Evolutionary conservation across 805 yeast species (phyloP), one percentile per base, ranked within the genome.

Genomic region (Diddensiella santjacobensis): DNA sequence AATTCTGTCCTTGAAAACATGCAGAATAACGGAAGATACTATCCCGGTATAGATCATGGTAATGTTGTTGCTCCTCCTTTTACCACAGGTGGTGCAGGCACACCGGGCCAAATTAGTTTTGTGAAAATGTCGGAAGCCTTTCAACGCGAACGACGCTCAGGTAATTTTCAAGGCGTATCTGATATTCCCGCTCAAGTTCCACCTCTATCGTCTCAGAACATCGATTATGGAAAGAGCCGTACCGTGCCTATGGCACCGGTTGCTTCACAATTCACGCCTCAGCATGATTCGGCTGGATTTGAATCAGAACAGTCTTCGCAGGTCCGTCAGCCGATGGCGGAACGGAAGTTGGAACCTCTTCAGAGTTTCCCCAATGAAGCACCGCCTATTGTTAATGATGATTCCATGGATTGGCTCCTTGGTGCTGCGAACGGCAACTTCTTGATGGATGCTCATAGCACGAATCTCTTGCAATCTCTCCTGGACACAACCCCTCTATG

Each of bases 381-480:
- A 18, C 39, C 37, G 8, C 29, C 35, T 15, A 39, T 11, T 3
- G 26, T 31, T 13, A 19, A 20, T 6, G 29, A 23, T 3, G 18
- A 15, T n/a, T 19, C 22, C 4, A 30, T 13, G 4, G 41, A 44
- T 19, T 26, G 22, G 18, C 42, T 44, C 4, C 20, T 23, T 18
- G 31, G 31, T n/a, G 19, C 40, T 4, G 46, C 22, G 5, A 45
- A 42, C 20, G 36, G 40, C 15, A 37, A 35, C 20, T 51, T 51
- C 30, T 42, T 45, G 8, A 44, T 48, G 44, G 55, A 51, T 39
- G 55, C 51, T 1, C 55, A 51, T 35, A 51, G 55, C 31, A 42
- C 52, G 10, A 48, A 45, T 18, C 44, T 51, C 4, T 30, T 51
- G 33, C 52, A 48, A 31, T 46, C 50, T 17, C 17, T 35, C 6